Conservation (phyloP, 164 flowering plant genomes). For the Malania oleifera region DNA sequence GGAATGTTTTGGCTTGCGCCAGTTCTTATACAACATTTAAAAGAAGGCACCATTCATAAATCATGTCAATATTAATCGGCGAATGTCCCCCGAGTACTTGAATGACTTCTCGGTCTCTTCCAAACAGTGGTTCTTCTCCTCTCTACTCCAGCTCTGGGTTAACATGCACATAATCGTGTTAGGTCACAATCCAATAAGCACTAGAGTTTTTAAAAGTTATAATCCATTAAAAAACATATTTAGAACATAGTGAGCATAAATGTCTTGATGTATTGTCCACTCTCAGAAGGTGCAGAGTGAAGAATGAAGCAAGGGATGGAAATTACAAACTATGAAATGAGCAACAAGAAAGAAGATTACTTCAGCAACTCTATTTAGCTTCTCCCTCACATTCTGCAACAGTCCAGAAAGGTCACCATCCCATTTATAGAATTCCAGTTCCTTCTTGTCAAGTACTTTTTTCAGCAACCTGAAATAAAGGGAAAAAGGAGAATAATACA, state of each 20-base stretch:
- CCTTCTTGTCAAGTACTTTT: slow-evolving; percentile 70
- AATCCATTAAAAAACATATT: too few relatives aligned
- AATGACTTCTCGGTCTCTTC: slow-evolving; percentile 94
- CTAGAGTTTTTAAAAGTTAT: too few relatives aligned
- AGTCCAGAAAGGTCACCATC: slow-evolving; percentile 79
- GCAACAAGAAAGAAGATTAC: slow-evolving; percentile 31
- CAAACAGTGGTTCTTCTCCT: slow-evolving; percentile 90
- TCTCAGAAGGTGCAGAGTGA: too few relatives aligned
- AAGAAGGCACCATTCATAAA: too few relatives aligned
- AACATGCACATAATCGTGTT: too few relatives aligned
- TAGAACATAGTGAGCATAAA: too few relatives aligned
- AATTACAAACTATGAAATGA: neutral
- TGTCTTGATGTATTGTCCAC: too few relatives aligned
- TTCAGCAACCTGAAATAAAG: slow-evolving; percentile 59
- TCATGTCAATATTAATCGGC: slow-evolving; percentile 71
- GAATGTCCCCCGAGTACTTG: slow-evolving; percentile 73
- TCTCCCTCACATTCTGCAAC: slow-evolving; percentile 80
- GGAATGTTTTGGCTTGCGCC: too few relatives aligned
- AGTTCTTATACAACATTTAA: too few relatives aligned
- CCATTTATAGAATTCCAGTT: slow-evolving; percentile 94
- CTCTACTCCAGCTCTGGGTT: slow-evolving; percentile 91
- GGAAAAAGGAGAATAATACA: too few relatives aligned
- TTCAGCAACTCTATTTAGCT: slow-evolving; percentile 81
- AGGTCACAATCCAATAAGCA: too few relatives aligned
- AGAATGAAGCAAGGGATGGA: too few relatives aligned